Percentiles rank a stretch among this genome's conserved stretches.
phyloP scores from a whole-genome alignment of 2,329 filamentous ascomycete species.

The Diaporthe citrichinensis region DNA sequence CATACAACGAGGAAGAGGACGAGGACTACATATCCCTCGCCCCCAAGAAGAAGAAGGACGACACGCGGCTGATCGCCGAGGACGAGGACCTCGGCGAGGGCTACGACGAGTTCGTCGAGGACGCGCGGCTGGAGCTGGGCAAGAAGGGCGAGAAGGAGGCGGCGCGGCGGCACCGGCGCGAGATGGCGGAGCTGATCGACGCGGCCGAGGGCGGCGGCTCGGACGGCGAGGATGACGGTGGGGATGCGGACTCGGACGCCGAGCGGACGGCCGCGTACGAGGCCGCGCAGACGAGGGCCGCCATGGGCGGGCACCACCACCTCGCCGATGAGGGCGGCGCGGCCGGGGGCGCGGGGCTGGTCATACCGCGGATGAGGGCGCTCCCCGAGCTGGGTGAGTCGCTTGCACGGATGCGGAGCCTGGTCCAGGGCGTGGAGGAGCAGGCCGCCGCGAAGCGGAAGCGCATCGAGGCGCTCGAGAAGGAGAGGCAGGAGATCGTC shows the following conservation, averaged over 20 bases:
- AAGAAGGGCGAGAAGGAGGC: slow-evolving; percentile 83
- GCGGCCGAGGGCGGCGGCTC: slow-evolving; percentile 63
- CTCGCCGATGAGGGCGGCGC: slow-evolving; percentile 53
- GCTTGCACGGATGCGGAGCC: slow-evolving; percentile 73
- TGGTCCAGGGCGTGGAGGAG: slow-evolving; percentile 74
- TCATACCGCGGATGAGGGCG: slow-evolving; percentile 79
- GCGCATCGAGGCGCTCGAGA: slow-evolving; percentile 75
- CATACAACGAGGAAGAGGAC: slow-evolving; percentile 71
- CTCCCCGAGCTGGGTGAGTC: slow-evolving; percentile 81
- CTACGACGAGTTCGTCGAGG: slow-evolving; percentile 92
- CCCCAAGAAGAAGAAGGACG: slow-evolving; percentile 70
- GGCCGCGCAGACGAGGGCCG: slow-evolving; percentile 85
- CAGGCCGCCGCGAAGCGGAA: slow-evolving; percentile 72
- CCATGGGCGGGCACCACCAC: slow-evolving; percentile 79
- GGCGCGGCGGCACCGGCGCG: slow-evolving; percentile 74
- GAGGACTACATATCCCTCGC: slow-evolving; percentile 52
- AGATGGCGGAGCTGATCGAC: slow-evolving; percentile 88
- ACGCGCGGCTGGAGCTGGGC: slow-evolving; percentile 84
- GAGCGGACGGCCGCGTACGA: slow-evolving; percentile 88
- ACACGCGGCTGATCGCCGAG: slow-evolving; percentile 83
- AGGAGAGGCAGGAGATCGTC: slow-evolving; percentile 77
- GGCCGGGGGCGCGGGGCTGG: slow-evolving; percentile 56
- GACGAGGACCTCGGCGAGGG: slow-evolving; percentile 95
- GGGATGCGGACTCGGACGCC: slow-evolving; percentile 73
- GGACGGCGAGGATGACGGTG: slow-evolving; percentile 55